These are phyloP conservation scores for Triticum monococcum DNA, from an alignment of 176 grass and related monocot species.

Conservation along the genomic window DNA sequence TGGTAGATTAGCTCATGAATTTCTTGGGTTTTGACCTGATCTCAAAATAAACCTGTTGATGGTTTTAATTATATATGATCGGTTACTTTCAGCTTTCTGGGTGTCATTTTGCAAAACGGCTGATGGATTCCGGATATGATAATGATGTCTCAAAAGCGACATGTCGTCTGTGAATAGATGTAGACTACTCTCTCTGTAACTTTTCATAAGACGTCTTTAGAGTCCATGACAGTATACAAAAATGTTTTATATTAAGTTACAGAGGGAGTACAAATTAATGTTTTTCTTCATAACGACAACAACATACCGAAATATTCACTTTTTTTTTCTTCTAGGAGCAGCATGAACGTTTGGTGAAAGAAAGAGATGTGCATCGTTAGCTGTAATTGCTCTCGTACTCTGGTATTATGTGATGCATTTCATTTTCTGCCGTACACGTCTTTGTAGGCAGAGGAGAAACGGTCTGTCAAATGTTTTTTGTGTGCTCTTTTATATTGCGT, in stretches of 20 bases:
- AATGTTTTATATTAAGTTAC: too few species aligned
- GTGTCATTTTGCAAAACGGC: background rate
- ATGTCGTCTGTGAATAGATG: background rate
- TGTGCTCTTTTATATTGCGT: too few species aligned
- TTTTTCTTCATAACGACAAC: too few species aligned
- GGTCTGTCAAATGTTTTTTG: too few species aligned
- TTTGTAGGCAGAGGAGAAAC: background rate
- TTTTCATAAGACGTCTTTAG: too few species aligned
- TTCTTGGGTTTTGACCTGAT: slow-evolving; percentile 25
- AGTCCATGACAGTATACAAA: too few species aligned
- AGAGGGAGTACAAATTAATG: background rate
- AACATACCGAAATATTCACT: background rate
- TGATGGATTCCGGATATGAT: background rate
- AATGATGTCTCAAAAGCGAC: background rate
- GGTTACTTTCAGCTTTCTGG: background rate
- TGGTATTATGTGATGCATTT: background rate
- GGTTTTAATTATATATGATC: background rate
- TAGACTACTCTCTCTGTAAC: background rate
- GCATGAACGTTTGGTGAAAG: background rate
- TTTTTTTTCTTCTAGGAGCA: background rate
- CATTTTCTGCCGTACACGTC: background rate
- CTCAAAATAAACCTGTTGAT: background rate
- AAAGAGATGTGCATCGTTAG: background rate
- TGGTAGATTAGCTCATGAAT: slow-evolving; percentile 33
- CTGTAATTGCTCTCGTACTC: too few species aligned